Conservation (phyloP, 2,329 filamentous ascomycete species). For the Hypocreales sp. region DNA sequence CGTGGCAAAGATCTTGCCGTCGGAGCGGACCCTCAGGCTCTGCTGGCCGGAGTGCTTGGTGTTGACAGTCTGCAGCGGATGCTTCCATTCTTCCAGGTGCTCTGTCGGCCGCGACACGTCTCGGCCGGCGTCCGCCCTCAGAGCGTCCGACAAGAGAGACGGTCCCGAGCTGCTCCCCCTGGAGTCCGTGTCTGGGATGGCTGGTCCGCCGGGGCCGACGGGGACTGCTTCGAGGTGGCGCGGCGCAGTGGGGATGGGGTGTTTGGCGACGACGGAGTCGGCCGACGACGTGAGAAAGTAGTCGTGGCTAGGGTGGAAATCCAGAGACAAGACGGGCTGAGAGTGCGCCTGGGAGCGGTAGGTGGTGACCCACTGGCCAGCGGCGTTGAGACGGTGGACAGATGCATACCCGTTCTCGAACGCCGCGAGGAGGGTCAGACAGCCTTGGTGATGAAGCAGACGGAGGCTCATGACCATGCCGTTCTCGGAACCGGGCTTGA, state of each 20-base stretch:
- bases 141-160: conserved; percentile 11
- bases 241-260: conserved; percentile 39
- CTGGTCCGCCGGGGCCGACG: conserved; percentile 6
- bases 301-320: conserved; percentile 30
- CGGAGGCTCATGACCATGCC: conserved; percentile 85
- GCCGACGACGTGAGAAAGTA: conserved; percentile 70
- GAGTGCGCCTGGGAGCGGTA: conserved; percentile 56
- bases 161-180: conserved; percentile 4
- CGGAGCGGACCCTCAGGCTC: conserved; percentile 57
- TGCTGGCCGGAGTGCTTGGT: conserved; percentile 91
- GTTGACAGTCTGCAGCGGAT: conserved; percentile 46
- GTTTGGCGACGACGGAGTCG: conserved; percentile 64
- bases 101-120: conserved; percentile 2
- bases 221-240: too few relatives aligned
- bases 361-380: conserved; percentile 29
- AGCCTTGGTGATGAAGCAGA: conserved; percentile 34
- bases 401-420: conserved; percentile 75
- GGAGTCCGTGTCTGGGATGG: conserved; percentile 1
- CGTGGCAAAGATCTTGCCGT: conserved; percentile 73
- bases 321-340: conserved; percentile 69
- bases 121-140: conserved; percentile 3
- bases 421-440: conserved; percentile 52
- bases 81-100: conserved; percentile 16
- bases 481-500: conserved; percentile 32
- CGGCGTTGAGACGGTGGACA: conserved; percentile 37